Conservation (phyloP, 495 filamentous ascomycete genomes). For the Lineolata rhizophorae region DNA sequence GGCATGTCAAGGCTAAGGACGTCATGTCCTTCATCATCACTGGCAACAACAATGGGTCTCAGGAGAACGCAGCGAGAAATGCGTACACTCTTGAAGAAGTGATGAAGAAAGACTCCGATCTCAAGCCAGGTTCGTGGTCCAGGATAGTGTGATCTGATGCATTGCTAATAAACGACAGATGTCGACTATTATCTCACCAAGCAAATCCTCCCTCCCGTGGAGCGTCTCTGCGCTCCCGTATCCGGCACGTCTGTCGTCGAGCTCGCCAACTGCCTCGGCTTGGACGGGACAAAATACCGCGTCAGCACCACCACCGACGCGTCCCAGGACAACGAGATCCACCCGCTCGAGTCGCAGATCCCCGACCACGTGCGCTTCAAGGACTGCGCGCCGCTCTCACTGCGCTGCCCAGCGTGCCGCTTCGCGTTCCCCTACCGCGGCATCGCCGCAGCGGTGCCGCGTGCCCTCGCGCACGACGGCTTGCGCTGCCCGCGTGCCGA, state of each 20-base stretch:
- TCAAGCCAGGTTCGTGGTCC: too few relatives aligned
- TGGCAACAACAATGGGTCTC: constrained; percentile 46
- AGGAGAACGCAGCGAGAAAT: constrained; percentile 60
- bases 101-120: constrained; percentile 42
- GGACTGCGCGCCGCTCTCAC: constrained; percentile 44
- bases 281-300: constrained; percentile 73
- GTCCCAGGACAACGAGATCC: constrained; percentile 31
- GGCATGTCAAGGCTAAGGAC: constrained; percentile 71
- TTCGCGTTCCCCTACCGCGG: constrained; percentile 52
- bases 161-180: constrained; percentile 28
- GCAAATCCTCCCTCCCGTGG: constrained; percentile 95
- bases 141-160: constrained; percentile 1
- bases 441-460: constrained; percentile 33
- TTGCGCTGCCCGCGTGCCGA: constrained; percentile 40
- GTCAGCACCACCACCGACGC: constrained; percentile 26
- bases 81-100: constrained; percentile 77
- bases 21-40: constrained; percentile 93
- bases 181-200: constrained; percentile 94
- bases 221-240: constrained; percentile 92
- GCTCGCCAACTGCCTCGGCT: constrained; percentile 78
- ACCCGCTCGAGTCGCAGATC: constrained; percentile 81
- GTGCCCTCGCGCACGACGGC: constrained; percentile 36
- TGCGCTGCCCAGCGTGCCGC: constrained; percentile 69
- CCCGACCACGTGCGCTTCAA: constrained; percentile 72
- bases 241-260: constrained; percentile 71